Conservation (phyloP, 2,329 filamentous ascomycete genomes). For the Pseudogymnoascus destructans region DNA sequence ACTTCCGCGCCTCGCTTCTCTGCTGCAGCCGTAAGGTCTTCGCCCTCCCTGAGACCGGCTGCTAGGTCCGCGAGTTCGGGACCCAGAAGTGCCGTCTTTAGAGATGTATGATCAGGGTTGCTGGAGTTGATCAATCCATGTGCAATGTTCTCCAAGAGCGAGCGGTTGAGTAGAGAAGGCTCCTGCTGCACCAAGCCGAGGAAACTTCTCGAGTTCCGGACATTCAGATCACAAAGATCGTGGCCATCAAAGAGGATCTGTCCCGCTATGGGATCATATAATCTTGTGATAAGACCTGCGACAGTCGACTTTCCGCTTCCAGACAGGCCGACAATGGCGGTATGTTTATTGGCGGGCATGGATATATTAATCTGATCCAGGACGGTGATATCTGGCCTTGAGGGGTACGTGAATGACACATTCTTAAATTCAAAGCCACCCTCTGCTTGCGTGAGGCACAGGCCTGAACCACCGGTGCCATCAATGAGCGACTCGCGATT, state of each 20-base stretch:
- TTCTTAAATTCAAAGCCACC: slow-evolving; percentile 29
- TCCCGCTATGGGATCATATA: slow-evolving; percentile 41
- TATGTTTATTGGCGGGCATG: slow-evolving; percentile 33
- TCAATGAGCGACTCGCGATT: slow-evolving; percentile 16
- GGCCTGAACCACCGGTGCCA: slow-evolving; percentile 14
- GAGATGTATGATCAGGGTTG: slow-evolving; percentile 11
- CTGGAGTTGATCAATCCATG: slow-evolving; percentile 32
- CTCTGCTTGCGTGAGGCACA: slow-evolving; percentile 12
- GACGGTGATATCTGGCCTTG: slow-evolving; percentile 28
- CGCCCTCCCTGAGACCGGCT: slow-evolving; percentile 37
- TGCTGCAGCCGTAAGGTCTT: slow-evolving; percentile 34
- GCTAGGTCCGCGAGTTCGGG: slow-evolving; percentile 38
- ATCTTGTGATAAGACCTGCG: slow-evolving; percentile 40
- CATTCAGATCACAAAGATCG: slow-evolving; percentile 27
- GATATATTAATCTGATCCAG: slow-evolving; percentile 29
- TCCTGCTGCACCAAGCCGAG: slow-evolving; percentile 20
- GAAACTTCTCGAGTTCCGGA: slow-evolving; percentile 32
- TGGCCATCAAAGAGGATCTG: slow-evolving; percentile 28
- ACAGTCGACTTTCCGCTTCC: slow-evolving; percentile 46
- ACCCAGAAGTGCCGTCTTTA: slow-evolving; percentile 32
- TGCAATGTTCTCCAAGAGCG: slow-evolving; percentile 37
- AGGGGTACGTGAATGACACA: slow-evolving; percentile 31
- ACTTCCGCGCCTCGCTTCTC: slow-evolving; percentile 32
- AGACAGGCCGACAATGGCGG: slow-evolving; percentile 45
- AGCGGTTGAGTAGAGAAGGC: slow-evolving; percentile 26